Evolutionary conservation across 2,329 filamentous ascomycete genomes (phyloP).

Genomic region (Botrytis byssoidea): DNA sequence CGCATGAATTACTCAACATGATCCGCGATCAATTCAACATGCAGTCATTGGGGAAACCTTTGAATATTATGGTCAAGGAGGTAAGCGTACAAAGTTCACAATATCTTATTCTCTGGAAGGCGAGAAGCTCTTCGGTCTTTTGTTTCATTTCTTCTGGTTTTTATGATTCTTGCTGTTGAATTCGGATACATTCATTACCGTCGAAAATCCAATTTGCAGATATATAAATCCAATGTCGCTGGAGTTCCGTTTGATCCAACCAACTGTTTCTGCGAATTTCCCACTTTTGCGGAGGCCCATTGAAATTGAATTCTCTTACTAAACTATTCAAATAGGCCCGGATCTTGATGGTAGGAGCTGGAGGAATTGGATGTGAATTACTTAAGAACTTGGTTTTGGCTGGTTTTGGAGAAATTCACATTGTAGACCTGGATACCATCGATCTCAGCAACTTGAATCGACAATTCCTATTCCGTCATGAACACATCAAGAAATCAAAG

Average conservation of each 20-base stretch:
- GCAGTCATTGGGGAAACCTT: constrained; percentile 64
- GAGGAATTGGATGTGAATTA: constrained; percentile 95
- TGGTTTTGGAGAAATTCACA: constrained; percentile 88
- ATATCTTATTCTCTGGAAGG: background rate
- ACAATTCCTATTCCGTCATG: constrained; percentile 93
- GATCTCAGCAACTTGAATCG: constrained; percentile 96
- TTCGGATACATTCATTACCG: too few species aligned
- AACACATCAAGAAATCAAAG: constrained; percentile 98
- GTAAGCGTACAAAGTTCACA: constrained; percentile 44
- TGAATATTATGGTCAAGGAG: constrained; percentile 67
- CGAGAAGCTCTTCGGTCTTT: background rate
- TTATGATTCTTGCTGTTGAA: background rate
- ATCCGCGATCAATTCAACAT: constrained; percentile 56
- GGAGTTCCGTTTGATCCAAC: background rate
- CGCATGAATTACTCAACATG: constrained; percentile 25
- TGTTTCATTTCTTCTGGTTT: background rate
- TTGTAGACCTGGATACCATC: constrained; percentile 97
- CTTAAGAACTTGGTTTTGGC: constrained; percentile 93
- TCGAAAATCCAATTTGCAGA: background rate
- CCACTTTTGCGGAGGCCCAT: background rate
- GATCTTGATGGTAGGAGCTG: constrained; percentile 91
- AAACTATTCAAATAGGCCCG: constrained; percentile 60
- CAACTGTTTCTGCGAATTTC: constrained; percentile 17
- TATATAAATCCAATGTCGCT: background rate
- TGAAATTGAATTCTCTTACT: constrained; percentile 33